phyloP scores from a whole-genome alignment of 805 yeast species.

The Wickerhamomyces chambardii region DNA sequence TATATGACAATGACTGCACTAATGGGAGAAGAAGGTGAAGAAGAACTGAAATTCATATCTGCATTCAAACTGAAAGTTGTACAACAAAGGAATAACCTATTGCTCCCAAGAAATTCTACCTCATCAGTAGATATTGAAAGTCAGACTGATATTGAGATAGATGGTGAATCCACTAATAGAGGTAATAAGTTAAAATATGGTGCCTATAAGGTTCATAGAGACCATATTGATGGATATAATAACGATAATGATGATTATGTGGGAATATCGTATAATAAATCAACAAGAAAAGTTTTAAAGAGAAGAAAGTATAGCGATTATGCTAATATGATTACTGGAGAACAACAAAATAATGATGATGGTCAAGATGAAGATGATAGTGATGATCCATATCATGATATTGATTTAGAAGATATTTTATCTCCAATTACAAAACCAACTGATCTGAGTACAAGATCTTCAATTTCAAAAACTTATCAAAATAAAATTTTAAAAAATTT shows the following conservation, averaged over 20 bases:
- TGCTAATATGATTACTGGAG: constrained; percentile 1
- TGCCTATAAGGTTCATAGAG: constrained; percentile 36
- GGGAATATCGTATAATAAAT: constrained; percentile 19
- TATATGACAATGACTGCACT: too few species aligned
- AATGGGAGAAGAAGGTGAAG: too few species aligned
- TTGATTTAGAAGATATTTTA: constrained; percentile 50
- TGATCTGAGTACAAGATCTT: constrained; percentile 65
- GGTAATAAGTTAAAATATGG: constrained; percentile 50
- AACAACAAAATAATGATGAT: constrained; percentile 21
- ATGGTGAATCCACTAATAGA: constrained; percentile 36
- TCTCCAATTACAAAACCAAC: constrained; percentile 77
- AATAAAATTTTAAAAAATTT: constrained; percentile 45
- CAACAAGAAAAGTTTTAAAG: constrained; percentile 20
- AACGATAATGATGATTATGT: constrained; percentile 15
- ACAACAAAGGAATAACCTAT: too few species aligned
- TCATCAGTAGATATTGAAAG: too few species aligned
- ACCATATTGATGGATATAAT: constrained; percentile 26
- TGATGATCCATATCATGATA: constrained; percentile 35
- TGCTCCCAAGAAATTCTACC: too few species aligned
- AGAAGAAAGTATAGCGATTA: constrained; percentile 17
- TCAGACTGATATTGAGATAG: constrained; percentile 3
- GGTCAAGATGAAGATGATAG: constrained; percentile 27
- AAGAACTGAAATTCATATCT: too few species aligned
- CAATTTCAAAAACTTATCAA: constrained; percentile 58
- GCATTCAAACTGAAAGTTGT: too few species aligned